phyloP scores from a whole-genome alignment of 1,139 yeast genomes.

The Scheffersomyces insectosa region DNA sequence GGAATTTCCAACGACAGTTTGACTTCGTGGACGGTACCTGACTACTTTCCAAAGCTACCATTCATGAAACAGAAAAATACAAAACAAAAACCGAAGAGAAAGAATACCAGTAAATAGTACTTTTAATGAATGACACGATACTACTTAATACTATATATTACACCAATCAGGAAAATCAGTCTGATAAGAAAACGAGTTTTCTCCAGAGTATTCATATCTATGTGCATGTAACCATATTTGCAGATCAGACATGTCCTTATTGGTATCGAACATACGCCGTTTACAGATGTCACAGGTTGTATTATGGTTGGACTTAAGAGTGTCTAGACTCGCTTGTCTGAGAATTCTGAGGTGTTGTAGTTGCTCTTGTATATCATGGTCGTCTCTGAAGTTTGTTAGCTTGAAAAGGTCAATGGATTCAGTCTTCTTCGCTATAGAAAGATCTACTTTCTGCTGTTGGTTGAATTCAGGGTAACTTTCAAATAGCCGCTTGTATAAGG shows the following conservation, averaged over 20 bases:
- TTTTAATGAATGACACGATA: slow-evolving; percentile 1
- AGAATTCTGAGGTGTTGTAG: slow-evolving; percentile 6
- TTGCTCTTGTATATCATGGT: slow-evolving; percentile 8
- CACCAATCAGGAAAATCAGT: slow-evolving; percentile 45
- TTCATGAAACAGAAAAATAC: slow-evolving; percentile 8
- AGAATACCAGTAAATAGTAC: background rate
- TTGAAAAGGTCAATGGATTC: slow-evolving; percentile 18
- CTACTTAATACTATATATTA: slow-evolving; percentile 12
- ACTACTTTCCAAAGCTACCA: slow-evolving; percentile 24
- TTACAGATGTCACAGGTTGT: slow-evolving; percentile 48
- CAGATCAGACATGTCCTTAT: slow-evolving; percentile 38
- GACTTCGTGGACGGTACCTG: slow-evolving; percentile 8
- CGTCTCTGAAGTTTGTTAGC: slow-evolving; percentile 15
- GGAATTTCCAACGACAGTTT: slow-evolving; percentile 45
- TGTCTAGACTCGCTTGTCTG: slow-evolving; percentile 12
- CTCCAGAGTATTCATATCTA: slow-evolving; percentile 36
- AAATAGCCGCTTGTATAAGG: slow-evolving; percentile 26
- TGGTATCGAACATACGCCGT: slow-evolving; percentile 32
- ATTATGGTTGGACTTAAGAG: slow-evolving; percentile 18
- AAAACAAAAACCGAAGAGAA: background rate
- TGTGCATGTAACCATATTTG: slow-evolving; percentile 61
- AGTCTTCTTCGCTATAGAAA: slow-evolving; percentile 6
- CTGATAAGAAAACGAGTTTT: slow-evolving; percentile 23
- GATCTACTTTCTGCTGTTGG: slow-evolving; percentile 8
- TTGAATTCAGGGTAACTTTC: slow-evolving; percentile 14